Percentiles rank a stretch among this genome's conserved stretches.
Evolutionary conservation across 352 stramenopile genomes (phyloP).

Genomic region (Phytophthora fragariaefolia): DNA sequence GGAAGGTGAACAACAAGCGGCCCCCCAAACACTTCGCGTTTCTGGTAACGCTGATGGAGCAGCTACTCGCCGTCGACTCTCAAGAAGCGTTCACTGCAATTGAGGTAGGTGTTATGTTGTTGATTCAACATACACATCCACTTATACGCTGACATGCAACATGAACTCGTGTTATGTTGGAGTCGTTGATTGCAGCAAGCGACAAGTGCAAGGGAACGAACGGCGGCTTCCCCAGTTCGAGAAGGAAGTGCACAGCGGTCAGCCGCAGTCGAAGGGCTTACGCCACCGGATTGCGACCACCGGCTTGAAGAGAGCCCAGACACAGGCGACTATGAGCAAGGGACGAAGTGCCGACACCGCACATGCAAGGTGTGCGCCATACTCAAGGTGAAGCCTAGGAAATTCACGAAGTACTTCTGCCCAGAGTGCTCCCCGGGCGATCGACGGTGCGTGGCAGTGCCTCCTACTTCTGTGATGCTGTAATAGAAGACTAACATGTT

Average conservation of each 20-base stretch:
- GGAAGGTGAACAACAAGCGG: conserved; percentile 1
- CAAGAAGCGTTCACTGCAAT: background rate
- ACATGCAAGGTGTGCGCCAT: conserved; percentile 2
- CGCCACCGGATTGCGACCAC: no score
- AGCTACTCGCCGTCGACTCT: conserved; percentile 15
- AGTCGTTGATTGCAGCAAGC: background rate
- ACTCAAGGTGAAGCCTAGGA: background rate
- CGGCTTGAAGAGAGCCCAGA: no score
- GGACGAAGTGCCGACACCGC: background rate
- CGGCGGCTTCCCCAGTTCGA: conserved; percentile 4
- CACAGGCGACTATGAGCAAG: conserved; percentile 2
- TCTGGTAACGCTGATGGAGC: conserved; percentile 5
- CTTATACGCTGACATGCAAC: background rate
- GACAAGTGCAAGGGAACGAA: background rate
- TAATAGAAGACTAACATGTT: background rate
- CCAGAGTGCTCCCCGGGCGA: conserved; percentile 6
- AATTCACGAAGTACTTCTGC: conserved; percentile 12
- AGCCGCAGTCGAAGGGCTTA: no score
- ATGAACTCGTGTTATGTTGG: conserved; percentile 2
- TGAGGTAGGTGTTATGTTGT: conserved; percentile 5
- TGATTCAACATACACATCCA: background rate
- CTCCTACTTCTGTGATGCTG: background rate
- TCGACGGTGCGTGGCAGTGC: conserved; percentile 5
- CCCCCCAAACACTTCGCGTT: conserved; percentile 3
- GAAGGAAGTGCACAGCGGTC: no score